Conservation (phyloP, 1,284 basidiomycete species). For the Marasmius oreades region DNA sequence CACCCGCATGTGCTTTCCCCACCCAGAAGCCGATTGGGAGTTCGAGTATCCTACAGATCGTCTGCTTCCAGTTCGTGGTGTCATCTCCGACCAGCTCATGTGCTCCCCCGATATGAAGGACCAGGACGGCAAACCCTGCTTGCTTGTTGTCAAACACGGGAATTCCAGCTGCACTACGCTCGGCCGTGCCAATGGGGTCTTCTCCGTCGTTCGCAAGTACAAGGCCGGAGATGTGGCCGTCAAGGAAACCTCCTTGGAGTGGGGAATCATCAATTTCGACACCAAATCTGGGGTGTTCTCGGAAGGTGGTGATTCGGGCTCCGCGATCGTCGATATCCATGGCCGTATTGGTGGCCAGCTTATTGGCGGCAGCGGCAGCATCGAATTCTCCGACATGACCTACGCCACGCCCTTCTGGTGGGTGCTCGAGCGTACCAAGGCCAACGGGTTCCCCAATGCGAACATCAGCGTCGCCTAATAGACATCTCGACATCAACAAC, state of each 20-base stretch:
- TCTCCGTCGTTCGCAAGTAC: constrained; percentile 29
- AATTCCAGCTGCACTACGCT: constrained; percentile 29
- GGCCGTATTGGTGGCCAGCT: constrained; percentile 28
- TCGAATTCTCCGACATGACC: constrained; percentile 26
- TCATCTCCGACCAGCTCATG: constrained; percentile 29
- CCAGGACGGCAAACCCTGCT: constrained; percentile 21
- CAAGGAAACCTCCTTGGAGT: constrained; percentile 28
- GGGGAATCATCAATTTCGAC: constrained; percentile 26
- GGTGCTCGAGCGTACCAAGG: too few species aligned
- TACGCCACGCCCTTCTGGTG: constrained; percentile 30
- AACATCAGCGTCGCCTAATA: too few species aligned
- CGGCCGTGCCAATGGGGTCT: constrained; percentile 26
- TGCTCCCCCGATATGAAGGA: constrained; percentile 23
- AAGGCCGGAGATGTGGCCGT: constrained; percentile 15
- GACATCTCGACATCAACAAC: too few species aligned
- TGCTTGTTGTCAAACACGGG: constrained; percentile 32
- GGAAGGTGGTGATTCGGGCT: constrained; percentile 33
- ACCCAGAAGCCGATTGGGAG: constrained; percentile 19
- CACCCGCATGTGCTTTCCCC: constrained; percentile 18
- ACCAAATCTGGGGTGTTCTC: constrained; percentile 30
- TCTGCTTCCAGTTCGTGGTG: constrained; percentile 26
- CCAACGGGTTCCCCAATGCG: too few species aligned
- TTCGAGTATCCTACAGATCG: constrained; percentile 30
- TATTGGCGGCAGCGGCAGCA: constrained; percentile 27
- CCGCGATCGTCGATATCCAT: constrained; percentile 24